Percentiles rank a stretch among this genome's conserved stretches.
phyloP scores from a whole-genome alignment of 148 eudicot genomes.

The Vaccinium corymbosum region DNA sequence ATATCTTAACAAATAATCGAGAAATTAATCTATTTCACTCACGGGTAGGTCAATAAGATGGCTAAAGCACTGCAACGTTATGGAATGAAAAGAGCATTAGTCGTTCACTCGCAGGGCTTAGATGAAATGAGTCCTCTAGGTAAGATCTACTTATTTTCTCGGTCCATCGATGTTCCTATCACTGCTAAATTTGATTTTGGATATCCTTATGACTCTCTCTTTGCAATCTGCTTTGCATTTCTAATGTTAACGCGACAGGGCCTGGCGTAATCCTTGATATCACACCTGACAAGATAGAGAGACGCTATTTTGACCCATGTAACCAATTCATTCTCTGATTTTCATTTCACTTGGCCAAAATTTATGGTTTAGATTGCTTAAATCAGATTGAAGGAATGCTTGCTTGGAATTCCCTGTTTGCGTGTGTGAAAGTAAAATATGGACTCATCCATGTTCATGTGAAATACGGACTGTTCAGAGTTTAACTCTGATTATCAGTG shows the following conservation, averaged over 20 bases:
- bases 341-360: background rate
- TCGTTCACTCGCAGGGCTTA: conserved; percentile 85
- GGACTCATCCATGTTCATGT: background rate
- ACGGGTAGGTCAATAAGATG: conserved; percentile 64
- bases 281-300: conserved; percentile 71
- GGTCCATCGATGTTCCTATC: background rate
- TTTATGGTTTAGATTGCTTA: background rate
- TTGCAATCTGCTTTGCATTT: conserved; percentile 4
- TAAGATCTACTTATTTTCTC: conserved; percentile 22
- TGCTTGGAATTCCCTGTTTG: background rate
- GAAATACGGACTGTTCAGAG: too few species aligned
- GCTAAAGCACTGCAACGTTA: conserved; percentile 82
- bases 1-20: background rate
- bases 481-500: background rate
- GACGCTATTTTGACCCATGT: conserved; percentile 71
- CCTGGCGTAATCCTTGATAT: conserved; percentile 69
- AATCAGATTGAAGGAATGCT: background rate
- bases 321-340: conserved; percentile 19
- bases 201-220: background rate
- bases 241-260: conserved; percentile 38
- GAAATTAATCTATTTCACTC: background rate
- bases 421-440: background rate
- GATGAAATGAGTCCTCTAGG: conserved; percentile 97
- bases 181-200: background rate
- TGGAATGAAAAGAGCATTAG: conserved; percentile 91